Base-by-base conservation (phyloP, 371 early-diverging fungal genomes). In the Smittium culicis region DNA sequence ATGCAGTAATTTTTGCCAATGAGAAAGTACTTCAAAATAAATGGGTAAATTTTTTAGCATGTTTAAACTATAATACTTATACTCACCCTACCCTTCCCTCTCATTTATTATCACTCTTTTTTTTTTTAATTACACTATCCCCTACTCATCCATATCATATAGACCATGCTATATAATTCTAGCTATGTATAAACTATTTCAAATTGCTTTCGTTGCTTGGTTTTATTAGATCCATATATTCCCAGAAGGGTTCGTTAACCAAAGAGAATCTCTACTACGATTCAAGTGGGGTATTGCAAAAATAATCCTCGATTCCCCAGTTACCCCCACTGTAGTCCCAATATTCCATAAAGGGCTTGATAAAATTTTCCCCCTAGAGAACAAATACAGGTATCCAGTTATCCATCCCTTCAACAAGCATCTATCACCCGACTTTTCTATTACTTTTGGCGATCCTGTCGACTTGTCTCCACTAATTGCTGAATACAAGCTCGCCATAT, bases 271-370 rank as follows among this genome's bases (percentile, higher is more conserved):
- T 31, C 73, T 90, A 73, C 74, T 88, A 67, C 84, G 86, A 31
- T 90, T 91, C 73, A 87, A 88, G 69, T 93, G 94, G 93, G 93
- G 93, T 3, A 80, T 93, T 3, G 89, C 87, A 8, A 82, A 92
- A 34, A 75, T 93, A 61, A 69, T 91, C 24, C 88, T 89, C 88
- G 93, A 93, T 65, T 71, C 82, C 11, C 79, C 82, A 28, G 78
- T 76, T 33, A 72, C 76, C 0, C 85, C 90, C 0, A 72, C 89
- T 11, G 83, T 89, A 24, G 69, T 89, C 8, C 90, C 90, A 17
- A 80, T 90, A 55, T 86, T 79, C 77, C 87, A 88, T 65, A 65
- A 77, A 63, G 87, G 86, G 75, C 71, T 65, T 54, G 59, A 57
- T 35, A 24, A 71, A 16, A 20, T 73, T 14, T n/a, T 57, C 5